phyloP scores from a whole-genome alignment of 2,329 filamentous ascomycete genomes.

The Thermochaetoides dissita region DNA sequence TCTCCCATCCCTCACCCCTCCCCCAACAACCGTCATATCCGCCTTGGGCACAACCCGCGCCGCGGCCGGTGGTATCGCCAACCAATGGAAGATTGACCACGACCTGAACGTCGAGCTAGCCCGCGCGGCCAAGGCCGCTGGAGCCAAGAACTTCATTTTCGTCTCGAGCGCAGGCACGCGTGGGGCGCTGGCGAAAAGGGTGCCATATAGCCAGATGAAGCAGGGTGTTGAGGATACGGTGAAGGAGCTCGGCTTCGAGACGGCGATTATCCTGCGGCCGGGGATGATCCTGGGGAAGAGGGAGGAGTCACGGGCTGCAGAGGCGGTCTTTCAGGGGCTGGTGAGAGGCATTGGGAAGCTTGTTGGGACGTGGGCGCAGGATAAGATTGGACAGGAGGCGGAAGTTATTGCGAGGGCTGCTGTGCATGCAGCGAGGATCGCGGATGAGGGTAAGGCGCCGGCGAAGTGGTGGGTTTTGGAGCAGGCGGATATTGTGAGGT shows the following conservation, averaged over 20 bases:
- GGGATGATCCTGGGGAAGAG: slow-evolving; percentile 63
- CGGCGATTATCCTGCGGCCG: slow-evolving; percentile 59
- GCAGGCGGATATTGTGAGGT: slow-evolving; percentile 46
- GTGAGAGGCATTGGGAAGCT: slow-evolving; percentile 43
- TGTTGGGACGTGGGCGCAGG: slow-evolving; percentile 36
- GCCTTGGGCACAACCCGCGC: slow-evolving; percentile 68
- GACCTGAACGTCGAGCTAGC: slow-evolving; percentile 74
- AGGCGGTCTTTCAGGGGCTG: slow-evolving; percentile 41
- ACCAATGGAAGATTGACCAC: slow-evolving; percentile 78
- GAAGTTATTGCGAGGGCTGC: slow-evolving; percentile 57
- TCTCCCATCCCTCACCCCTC: slow-evolving; percentile 39
- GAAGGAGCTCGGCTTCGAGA: slow-evolving; percentile 58
- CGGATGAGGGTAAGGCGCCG: slow-evolving; percentile 43
- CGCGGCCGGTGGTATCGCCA: slow-evolving; percentile 58
- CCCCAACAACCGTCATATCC: slow-evolving; percentile 56
- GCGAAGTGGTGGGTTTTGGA: slow-evolving; percentile 48
- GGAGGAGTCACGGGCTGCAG: slow-evolving; percentile 43
- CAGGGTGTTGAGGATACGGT: slow-evolving; percentile 71
- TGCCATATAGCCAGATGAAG: slow-evolving; percentile 59
- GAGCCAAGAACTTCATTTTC: slow-evolving; percentile 62
- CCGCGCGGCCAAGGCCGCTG: slow-evolving; percentile 56
- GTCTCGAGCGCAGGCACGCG: slow-evolving; percentile 46
- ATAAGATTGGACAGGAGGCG: slow-evolving; percentile 59
- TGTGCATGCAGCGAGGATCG: slow-evolving; percentile 44
- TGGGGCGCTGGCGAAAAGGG: slow-evolving; percentile 25